These are phyloP conservation scores for Termitomyces sp. DNA, from an alignment of 768 basidiomycete genomes.

Conservation along the genomic window DNA sequence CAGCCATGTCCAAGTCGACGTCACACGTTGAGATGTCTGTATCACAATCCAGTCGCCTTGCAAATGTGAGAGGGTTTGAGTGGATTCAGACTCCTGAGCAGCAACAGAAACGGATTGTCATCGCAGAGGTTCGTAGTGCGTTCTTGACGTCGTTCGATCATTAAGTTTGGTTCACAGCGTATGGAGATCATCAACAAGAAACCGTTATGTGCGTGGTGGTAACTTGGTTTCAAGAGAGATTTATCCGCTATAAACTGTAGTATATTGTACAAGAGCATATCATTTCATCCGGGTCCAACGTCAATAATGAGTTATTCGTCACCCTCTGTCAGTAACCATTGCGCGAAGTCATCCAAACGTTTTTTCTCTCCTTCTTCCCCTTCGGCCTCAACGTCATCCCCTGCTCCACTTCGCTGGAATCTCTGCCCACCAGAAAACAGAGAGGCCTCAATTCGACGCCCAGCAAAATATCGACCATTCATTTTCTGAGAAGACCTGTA, in stretches of 20 bases:
- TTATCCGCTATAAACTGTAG: conserved; percentile 19
- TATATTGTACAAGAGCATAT: conserved; percentile 21
- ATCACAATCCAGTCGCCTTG: conserved; percentile 32
- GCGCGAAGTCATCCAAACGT: conserved; percentile 83
- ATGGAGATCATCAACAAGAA: conserved; percentile 69
- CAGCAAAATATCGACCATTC: conserved; percentile 90
- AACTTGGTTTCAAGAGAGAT: conserved; percentile 20
- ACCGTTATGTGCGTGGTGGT: conserved; percentile 77
- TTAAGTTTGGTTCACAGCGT: conserved; percentile 42
- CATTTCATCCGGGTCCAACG: conserved; percentile 1
- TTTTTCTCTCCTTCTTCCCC: conserved; percentile 78
- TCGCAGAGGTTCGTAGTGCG: conserved; percentile 59
- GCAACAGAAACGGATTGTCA: conserved; percentile 54
- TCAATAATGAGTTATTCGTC: conserved; percentile 40
- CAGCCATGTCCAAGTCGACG: conserved; percentile 73
- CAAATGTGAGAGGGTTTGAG: conserved; percentile 38
- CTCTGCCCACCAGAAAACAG: conserved; percentile 80
- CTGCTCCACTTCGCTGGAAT: conserved; percentile 72
- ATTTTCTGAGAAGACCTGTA: conserved; percentile 65
- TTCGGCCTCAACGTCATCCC: conserved; percentile 61
- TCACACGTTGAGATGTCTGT: conserved; percentile 62
- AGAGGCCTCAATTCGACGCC: conserved; percentile 77
- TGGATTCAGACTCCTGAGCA: conserved; percentile 45
- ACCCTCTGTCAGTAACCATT: conserved; percentile 83
- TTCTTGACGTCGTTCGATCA: not conserved